Evolutionary conservation across 2,329 filamentous ascomycete genomes (phyloP), one percentile per base, ranked within the genome.

Genomic region (Pyrenophora tritici-repentis): DNA sequence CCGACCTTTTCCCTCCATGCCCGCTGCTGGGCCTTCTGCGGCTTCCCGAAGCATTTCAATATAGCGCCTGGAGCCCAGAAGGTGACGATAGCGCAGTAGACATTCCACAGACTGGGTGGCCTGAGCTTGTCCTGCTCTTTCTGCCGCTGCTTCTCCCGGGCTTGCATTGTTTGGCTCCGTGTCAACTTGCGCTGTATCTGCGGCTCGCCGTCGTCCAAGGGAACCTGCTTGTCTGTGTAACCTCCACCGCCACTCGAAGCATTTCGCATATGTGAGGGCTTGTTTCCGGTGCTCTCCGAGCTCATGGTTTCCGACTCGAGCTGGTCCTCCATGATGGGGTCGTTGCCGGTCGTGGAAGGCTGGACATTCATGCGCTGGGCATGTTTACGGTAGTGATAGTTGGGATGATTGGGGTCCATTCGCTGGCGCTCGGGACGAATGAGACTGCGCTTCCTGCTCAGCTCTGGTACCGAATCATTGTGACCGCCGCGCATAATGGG

Each of bases 1-100:
- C 94, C 94, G 81, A 99, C 95, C 81, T 99, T 99, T 73, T 99
- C 94, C 61, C 94, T 85, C 94, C 94, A 99, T 2, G 94, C 94
- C 66, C 91, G 84, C 70, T 91, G 88, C 73, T 97, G 91, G 13
- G 88, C 91, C 73, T 89, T 94, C 38, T 89, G 83, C 6, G 86
- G 85, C 80, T 89, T 95, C 33, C 92, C 91, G 67, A 91, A 94
- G 75, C 90, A 96, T 60, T 83, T 84, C 47, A 99, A 79, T 22
- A 97, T 76, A 55, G 93, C 89, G 70, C 91, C 87, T 0, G 94
- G 94, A 50, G 86, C 89, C 92, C 94, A 97, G 68, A 97, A 97
- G 0, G 94, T 99, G 60, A 99, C 78, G 57, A 96, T 84, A 40
- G 89, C 88, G 75, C 94, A 99, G 78, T 99, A 99, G 3, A 95